Base-by-base conservation (phyloP, 345 rosid genomes). In the Salix dunnii region DNA sequence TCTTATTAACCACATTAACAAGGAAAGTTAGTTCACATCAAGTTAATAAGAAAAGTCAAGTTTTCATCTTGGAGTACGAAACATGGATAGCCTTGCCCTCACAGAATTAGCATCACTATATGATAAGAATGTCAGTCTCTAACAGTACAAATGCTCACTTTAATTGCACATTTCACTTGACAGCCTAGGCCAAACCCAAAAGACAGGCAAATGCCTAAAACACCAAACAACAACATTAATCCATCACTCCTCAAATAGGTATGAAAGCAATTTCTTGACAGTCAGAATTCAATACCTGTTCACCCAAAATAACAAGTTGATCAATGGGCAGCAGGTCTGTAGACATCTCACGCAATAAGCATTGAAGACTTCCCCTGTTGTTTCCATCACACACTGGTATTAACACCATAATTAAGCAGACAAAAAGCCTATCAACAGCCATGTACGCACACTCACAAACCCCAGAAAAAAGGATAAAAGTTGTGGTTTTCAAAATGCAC, bases 311-410 rank as follows among this genome's bases (percentile, higher is more conserved):
- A 72, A 90, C 92, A 64, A 93, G 98, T 87, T 96, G 99, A 80
- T 96, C 99, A 73, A 93, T 92, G 70, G 70, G 99, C 99, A 64
- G 98, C 99, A 73, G 99, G 99, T 82, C 99, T 89, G 82, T 96
- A 93, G 27, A 96, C 96, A 86, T 96, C 99, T 78, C 99, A 98
- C 74, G 99, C 98, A 79, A 96, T 90, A 79, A 96, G 96, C 96
- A 93, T 90, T 84, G 93, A 90, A 78, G 89, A 88, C 83, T 96
- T 96, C 60, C 98, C 96, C 98, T 95, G 86, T 65, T 53, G 55
- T 60, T 74, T 67, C 72, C 49, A 31, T 63, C 27, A 71, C 42
- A 64, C 18, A 74, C 23, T 53, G 14, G 25, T 27, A 53, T 76
- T 74, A 83, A 31, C 53, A 71, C 77, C 70, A 12, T 8, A 55